A percentile compares a stretch with the other conserved stretches of the same genome.
Conservation (phyloP, 2,329 filamentous ascomycete species). For the Endoconidiophora laricicola region DNA sequence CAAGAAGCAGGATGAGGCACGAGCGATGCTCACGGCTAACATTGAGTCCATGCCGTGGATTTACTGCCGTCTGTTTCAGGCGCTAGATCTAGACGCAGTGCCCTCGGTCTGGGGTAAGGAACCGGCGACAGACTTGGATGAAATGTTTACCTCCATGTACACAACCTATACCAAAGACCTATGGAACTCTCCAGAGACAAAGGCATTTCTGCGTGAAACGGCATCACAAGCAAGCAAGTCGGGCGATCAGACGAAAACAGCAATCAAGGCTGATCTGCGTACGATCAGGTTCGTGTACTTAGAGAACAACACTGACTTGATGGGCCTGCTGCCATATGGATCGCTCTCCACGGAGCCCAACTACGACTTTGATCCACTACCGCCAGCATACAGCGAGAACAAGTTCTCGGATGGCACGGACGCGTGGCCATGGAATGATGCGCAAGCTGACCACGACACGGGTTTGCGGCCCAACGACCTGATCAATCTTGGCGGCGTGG, state of each 20-base stretch:
- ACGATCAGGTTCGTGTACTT: conserved; percentile 60
- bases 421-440: conserved; percentile 27
- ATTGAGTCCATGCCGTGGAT: conserved; percentile 72
- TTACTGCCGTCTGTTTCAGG: conserved; percentile 62
- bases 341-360: conserved; percentile 50
- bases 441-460: conserved; percentile 9
- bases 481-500: conserved; percentile 4
- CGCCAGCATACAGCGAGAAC: conserved; percentile 43
- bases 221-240: conserved; percentile 26
- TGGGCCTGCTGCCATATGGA: conserved; percentile 48
- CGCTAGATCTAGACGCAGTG: conserved; percentile 62
- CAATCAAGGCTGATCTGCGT: conserved; percentile 25
- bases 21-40: conserved; percentile 45
- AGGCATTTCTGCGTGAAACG: conserved; percentile 50
- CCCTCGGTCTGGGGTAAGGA: conserved; percentile 68
- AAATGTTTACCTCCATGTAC: conserved; percentile 61
- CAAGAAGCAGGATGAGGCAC: conserved; percentile 47
- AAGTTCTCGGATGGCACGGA: conserved; percentile 29
- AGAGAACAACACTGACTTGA: conserved; percentile 55
- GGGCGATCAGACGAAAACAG: neutral
- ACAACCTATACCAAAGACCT: conserved; percentile 60
- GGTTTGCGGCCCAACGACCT: conserved; percentile 13
- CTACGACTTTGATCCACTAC: conserved; percentile 67
- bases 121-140: conserved; percentile 41
- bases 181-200: conserved; percentile 67